Evolutionary conservation across 2,329 filamentous ascomycete species (phyloP).

Genomic region (Aspergillus melleus): DNA sequence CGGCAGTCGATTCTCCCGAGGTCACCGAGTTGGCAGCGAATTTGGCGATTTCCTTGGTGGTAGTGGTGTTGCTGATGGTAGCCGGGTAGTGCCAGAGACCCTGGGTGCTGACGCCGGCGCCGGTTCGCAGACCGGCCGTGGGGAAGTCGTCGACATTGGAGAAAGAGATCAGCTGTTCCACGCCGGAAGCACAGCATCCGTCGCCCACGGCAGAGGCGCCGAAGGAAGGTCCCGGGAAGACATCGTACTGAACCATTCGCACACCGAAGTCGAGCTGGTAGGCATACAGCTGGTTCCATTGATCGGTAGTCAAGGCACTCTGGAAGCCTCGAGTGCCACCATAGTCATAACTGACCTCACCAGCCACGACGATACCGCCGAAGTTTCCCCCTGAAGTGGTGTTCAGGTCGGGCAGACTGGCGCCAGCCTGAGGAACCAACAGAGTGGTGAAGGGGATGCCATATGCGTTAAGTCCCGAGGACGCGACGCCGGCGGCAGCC

Average conservation of each 20-base stretch:
- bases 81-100: slow-evolving; percentile 63
- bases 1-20: slow-evolving; percentile 49
- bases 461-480: slow-evolving; percentile 59
- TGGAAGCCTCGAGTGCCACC: slow-evolving; percentile 42
- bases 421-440: slow-evolving; percentile 55
- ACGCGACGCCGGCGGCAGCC: slow-evolving; percentile 49
- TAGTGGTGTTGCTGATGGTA: slow-evolving; percentile 53
- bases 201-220: slow-evolving; percentile 42
- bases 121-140: slow-evolving; percentile 55
- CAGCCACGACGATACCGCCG: slow-evolving; percentile 58
- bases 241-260: slow-evolving; percentile 61
- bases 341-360: slow-evolving; percentile 58
- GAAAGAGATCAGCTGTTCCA: slow-evolving; percentile 56
- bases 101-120: slow-evolving; percentile 49
- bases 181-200: slow-evolving; percentile 51
- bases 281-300: slow-evolving; percentile 57
- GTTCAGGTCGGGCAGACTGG: slow-evolving; percentile 55
- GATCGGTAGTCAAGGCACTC: slow-evolving; percentile 56
- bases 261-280: slow-evolving; percentile 61
- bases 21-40: slow-evolving; percentile 51
- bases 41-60: slow-evolving; percentile 56
- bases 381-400: slow-evolving; percentile 55
- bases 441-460: slow-evolving; percentile 60
- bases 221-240: slow-evolving; percentile 54
- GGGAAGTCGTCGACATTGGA: slow-evolving; percentile 56